Evolutionary conservation across 495 filamentous ascomycete species (phyloP).

Genomic region (Hyaloscypha variabilis): DNA sequence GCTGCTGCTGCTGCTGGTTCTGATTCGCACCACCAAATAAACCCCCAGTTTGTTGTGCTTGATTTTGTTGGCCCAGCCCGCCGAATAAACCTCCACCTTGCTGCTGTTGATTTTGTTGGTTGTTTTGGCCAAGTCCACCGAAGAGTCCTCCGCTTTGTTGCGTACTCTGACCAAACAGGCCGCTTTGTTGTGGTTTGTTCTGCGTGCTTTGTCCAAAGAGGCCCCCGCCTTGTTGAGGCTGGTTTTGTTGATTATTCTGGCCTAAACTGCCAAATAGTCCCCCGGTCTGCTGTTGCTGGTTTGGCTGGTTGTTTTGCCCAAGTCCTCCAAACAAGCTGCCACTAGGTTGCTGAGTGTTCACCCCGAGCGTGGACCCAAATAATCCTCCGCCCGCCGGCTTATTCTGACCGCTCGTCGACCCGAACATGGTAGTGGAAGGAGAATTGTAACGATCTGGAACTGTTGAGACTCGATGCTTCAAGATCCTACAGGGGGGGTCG

Average conservation of each 20-base stretch:
- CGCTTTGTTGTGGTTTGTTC: constrained; percentile 29
- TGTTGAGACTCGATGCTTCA: neutral
- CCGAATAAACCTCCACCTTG: constrained; percentile 10
- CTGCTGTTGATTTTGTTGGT: constrained; percentile 26
- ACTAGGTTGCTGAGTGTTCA: constrained; percentile 16
- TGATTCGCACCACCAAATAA: constrained; percentile 27
- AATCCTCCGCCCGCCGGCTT: constrained; percentile 18
- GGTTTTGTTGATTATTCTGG: constrained; percentile 31
- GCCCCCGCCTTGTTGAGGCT: constrained; percentile 36
- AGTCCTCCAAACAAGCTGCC: constrained; percentile 14
- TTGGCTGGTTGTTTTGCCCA: neutral
- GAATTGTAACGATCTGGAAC: neutral
- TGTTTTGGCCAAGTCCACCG: constrained; percentile 48
- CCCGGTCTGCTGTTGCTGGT: constrained; percentile 34
- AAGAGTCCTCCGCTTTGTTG: constrained; percentile 41
- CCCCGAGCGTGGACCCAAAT: constrained; percentile 17
- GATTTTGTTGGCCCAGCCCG: constrained; percentile 37
- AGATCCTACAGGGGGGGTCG: neutral
- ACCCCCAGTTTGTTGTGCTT: constrained; percentile 30
- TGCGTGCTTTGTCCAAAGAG: constrained; percentile 40
- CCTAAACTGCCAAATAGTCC: constrained; percentile 29
- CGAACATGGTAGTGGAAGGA: neutral
- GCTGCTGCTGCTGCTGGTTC: constrained; percentile 39
- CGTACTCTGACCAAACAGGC: constrained; percentile 41
- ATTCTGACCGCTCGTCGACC: constrained; percentile 11